Evolutionary conservation across 2,329 filamentous ascomycete species (phyloP), one percentile per base, ranked within the genome.

Genomic region (Alternaria brassicicola): DNA sequence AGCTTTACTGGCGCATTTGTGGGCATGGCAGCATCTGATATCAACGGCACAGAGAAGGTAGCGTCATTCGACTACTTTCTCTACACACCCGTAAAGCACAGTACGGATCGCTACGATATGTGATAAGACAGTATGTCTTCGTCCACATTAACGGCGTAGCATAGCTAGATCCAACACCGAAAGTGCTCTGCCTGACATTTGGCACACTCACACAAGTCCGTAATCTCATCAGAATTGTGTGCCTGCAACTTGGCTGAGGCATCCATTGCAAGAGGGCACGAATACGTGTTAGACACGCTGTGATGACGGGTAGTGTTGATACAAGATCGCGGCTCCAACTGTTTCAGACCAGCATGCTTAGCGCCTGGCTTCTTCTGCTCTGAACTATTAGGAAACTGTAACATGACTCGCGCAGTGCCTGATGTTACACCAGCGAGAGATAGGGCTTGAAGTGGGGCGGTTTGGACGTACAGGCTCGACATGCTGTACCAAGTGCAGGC

Each of bases 1-100:
- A 88, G 86, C 70, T 89, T 88, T 61, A 88, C 86, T 0, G 86
- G 86, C 0, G 84, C 86, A 3, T 76, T 76, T 61, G 73, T 76
- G 8, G 74, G 74, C 26, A 45, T 76, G 33, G 74, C 74, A 12
- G 69, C 67, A n/a, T 72, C 68, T 48, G 74, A 76, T 57, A 19
- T 75, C 25, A 72, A 76, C 57, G 73, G 71, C 13, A 62, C 64
- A 17, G 70, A 62, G 47, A 61, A 57, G 55, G 64, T 59, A 51
- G 74, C 73, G 3, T 57, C 53, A 13, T 76, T 76, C 49, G 72
- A 75, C 26, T 74, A 74, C 39, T 72, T 76, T n/a, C 26, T 63
- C 3, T 76, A 76, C 49, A 60, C 65, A 17, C 74, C 74, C 5
- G 68, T 70, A 3, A 58, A 63, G 52, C 65, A 75, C 48, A 64